phyloP scores from a whole-genome alignment of 2,329 filamentous ascomycete species.

The Pyricularia grisea region DNA sequence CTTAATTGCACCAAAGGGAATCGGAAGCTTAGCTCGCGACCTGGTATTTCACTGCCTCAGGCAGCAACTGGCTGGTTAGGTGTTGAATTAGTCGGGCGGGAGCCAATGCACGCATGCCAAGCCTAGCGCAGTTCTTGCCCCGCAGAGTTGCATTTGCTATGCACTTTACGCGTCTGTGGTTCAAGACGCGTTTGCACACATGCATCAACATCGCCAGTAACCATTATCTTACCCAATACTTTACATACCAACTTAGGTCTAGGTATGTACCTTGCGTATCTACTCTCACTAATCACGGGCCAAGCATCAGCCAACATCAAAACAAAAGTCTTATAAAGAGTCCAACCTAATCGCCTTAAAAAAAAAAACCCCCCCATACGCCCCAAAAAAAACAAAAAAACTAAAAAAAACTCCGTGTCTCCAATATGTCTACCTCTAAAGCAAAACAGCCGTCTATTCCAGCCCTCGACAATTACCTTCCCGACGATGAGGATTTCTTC shows the following conservation, averaged over 20 bases:
- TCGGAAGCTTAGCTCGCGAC: not conserved
- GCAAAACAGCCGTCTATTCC: conserved; percentile 24
- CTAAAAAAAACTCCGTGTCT: not conserved
- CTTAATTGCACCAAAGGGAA: not conserved
- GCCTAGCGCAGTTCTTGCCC: not conserved
- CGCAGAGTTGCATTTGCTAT: not conserved
- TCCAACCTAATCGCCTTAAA: not conserved
- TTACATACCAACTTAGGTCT: too few species aligned
- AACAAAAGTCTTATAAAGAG: not conserved
- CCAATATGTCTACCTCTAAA: conserved; percentile 2
- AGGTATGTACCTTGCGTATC: not conserved
- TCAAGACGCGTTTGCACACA: not conserved
- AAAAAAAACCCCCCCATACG: too few species aligned
- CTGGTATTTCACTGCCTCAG: not conserved
- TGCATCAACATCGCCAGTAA: not conserved
- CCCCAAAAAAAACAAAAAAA: too few species aligned
- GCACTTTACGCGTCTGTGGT: not conserved
- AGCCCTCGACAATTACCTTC: conserved; percentile 69
- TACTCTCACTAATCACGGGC: not conserved
- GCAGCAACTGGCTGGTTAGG: not conserved
- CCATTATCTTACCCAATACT: not conserved
- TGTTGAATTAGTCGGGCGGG: not conserved
- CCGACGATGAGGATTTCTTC: conserved; percentile 35
- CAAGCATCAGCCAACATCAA: not conserved
- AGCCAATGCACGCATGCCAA: not conserved